Conservation (phyloP, 176 grass and related monocot genomes). For the Pontederia crassipes region DNA sequence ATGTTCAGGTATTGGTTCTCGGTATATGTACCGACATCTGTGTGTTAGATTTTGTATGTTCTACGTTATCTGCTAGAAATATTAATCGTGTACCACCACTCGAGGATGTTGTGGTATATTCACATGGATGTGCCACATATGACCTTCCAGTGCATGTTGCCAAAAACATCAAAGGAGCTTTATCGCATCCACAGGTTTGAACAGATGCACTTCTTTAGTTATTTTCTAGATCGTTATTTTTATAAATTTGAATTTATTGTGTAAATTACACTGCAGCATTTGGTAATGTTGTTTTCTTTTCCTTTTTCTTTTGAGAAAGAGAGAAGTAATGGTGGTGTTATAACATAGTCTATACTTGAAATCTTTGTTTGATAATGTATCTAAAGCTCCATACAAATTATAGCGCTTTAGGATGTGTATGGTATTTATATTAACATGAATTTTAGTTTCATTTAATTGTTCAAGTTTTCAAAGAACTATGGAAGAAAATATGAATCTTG, state of each 20-base stretch:
- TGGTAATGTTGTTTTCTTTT: background rate
- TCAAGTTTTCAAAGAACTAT: too few species aligned
- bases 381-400: too few species aligned
- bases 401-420: too few species aligned
- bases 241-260: background rate
- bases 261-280: background rate
- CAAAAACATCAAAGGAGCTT: conserved; percentile 48
- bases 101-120: conserved; percentile 73
- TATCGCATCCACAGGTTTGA: conserved; percentile 79
- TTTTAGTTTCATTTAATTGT: too few species aligned
- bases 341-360: too few species aligned
- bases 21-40: conserved; percentile 82
- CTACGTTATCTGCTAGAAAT: conserved; percentile 65
- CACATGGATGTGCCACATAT: conserved; percentile 77
- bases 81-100: conserved; percentile 57
- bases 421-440: too few species aligned
- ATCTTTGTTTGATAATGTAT: too few species aligned
- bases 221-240: background rate
- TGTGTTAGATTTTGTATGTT: conserved; percentile 79
- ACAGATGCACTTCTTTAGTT: background rate
- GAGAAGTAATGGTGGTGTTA: too few species aligned
- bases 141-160: conserved; percentile 61
- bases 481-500: too few species aligned
- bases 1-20: conserved; percentile 57
- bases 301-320: too few species aligned